Conservation (phyloP, 257 asterid species). For the Cordia subcordata region DNA sequence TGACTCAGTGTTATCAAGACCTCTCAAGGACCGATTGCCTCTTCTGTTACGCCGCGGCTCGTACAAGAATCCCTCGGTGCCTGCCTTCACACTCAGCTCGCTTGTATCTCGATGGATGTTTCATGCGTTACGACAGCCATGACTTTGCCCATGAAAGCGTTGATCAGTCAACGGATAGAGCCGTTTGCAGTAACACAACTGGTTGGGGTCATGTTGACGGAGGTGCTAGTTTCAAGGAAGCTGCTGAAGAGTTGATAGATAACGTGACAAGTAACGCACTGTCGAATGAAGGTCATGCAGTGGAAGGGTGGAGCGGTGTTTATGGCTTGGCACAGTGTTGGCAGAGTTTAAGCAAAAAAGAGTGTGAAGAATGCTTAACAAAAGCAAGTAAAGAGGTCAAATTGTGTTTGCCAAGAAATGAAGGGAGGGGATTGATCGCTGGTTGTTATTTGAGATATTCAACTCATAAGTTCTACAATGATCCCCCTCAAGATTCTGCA, state of each 20-base stretch:
- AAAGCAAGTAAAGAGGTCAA: slow-evolving; percentile 29
- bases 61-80: slow-evolving; percentile 43
- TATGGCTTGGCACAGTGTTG: slow-evolving; percentile 76
- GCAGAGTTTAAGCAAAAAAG: slow-evolving; percentile 47
- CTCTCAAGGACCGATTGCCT: slow-evolving; percentile 64
- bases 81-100: slow-evolving; percentile 45
- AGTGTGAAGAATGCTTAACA: slow-evolving; percentile 41
- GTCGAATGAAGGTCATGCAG: slow-evolving; percentile 50
- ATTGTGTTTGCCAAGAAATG: slow-evolving; percentile 45
- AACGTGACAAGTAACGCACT: slow-evolving; percentile 34
- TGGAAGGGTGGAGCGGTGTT: slow-evolving; percentile 37
- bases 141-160: slow-evolving; percentile 49
- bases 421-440: slow-evolving; percentile 61
- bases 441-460: slow-evolving; percentile 73
- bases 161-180: slow-evolving; percentile 17
- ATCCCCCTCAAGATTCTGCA: slow-evolving; percentile 25
- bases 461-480: slow-evolving; percentile 45
- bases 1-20: slow-evolving; percentile 64
- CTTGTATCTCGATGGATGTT: slow-evolving; percentile 61
- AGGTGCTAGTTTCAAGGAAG: slow-evolving; percentile 34
- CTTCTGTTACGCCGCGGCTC: slow-evolving; percentile 60
- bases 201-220: no score
- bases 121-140: slow-evolving; percentile 51
- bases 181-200: slow-evolving; percentile 36
- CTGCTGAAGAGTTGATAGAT: slow-evolving; percentile 37